phyloP scores from a whole-genome alignment of 2,329 filamentous ascomycete genomes.

The Cladosporium sp. region DNA sequence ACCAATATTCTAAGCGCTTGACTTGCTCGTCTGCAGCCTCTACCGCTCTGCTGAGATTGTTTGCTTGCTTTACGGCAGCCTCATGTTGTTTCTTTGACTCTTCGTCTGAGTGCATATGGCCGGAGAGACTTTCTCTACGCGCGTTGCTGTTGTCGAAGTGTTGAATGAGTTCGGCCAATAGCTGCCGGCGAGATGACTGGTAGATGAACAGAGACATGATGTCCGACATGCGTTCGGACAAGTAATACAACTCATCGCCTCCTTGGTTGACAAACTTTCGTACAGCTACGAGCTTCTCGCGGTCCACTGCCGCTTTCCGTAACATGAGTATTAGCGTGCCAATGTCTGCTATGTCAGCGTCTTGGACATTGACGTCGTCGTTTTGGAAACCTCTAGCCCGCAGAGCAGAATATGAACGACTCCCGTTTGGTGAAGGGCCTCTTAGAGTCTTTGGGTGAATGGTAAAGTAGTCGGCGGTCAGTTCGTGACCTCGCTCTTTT shows the following conservation, averaged over 20 bases:
- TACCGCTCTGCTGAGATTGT: constrained; percentile 69
- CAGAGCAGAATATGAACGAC: constrained; percentile 14
- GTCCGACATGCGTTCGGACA: constrained; percentile 72
- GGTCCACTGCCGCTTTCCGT: constrained; percentile 70
- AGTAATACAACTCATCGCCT: constrained; percentile 68
- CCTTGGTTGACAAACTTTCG: constrained; percentile 76
- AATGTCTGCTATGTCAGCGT: constrained; percentile 60
- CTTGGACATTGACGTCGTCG: constrained; percentile 40
- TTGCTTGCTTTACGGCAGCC: constrained; percentile 45
- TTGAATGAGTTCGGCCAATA: constrained; percentile 65
- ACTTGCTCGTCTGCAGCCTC: constrained; percentile 77
- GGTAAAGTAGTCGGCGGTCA: constrained; percentile 76
- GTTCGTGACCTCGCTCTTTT: constrained; percentile 57
- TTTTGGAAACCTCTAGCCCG: constrained; percentile 6
- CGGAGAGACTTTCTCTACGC: constrained; percentile 45
- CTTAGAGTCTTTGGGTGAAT: constrained; percentile 47
- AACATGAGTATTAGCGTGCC: constrained; percentile 66
- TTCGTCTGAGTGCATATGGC: constrained; percentile 32
- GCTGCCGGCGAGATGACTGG: constrained; percentile 75
- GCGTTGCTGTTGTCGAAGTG: constrained; percentile 54
- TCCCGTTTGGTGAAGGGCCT: constrained; percentile 15
- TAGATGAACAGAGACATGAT: constrained; percentile 87
- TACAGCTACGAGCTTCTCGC: constrained; percentile 83
- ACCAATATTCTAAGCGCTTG: constrained; percentile 80
- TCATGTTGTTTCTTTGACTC: constrained; percentile 42